A percentile compares a stretch with the other conserved stretches of the same genome.
Evolutionary conservation across 2,329 filamentous ascomycete species (phyloP).

Genomic region (Graphilbum ipis-grandicollis): DNA sequence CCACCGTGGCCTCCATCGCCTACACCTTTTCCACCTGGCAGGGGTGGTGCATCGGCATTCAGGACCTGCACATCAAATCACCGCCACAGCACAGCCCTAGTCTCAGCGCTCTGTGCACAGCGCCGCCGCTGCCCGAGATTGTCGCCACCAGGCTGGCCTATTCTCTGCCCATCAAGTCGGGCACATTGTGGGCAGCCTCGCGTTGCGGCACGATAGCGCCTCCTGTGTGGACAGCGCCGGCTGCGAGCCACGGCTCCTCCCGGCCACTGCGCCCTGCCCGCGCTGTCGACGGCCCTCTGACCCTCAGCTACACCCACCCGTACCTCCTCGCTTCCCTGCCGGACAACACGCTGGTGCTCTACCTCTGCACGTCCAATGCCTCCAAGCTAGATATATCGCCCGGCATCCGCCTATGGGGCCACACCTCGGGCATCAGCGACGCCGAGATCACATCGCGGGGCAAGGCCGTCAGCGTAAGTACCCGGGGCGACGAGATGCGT

Average conservation of each 20-base stretch:
- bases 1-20: conserved; percentile 66
- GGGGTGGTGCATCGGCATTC: conserved; percentile 83
- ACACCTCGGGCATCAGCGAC: conserved; percentile 76
- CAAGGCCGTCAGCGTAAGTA: conserved; percentile 79
- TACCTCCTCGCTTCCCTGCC: conserved; percentile 71
- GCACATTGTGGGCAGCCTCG: not conserved
- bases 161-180: conserved; percentile 13
- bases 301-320: conserved; percentile 58
- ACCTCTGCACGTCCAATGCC: conserved; percentile 60
- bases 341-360: conserved; percentile 74
- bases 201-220: not conserved
- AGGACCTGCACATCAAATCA: conserved; percentile 55
- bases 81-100: not conserved
- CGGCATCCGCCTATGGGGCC: conserved; percentile 70
- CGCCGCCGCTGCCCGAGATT: conserved; percentile 14
- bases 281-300: conserved; percentile 30
- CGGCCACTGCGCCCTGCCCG: not conserved
- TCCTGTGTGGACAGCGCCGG: not conserved
- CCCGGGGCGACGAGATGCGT: conserved; percentile 59
- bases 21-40: conserved; percentile 65
- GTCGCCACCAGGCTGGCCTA: conserved; percentile 23
- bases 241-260: not conserved
- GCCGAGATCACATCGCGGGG: conserved; percentile 72
- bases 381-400: conserved; percentile 50
- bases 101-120: not conserved